Base-by-base conservation (phyloP, 192 early-diverging fungal genomes). In the Coemansia guatemalensis region DNA sequence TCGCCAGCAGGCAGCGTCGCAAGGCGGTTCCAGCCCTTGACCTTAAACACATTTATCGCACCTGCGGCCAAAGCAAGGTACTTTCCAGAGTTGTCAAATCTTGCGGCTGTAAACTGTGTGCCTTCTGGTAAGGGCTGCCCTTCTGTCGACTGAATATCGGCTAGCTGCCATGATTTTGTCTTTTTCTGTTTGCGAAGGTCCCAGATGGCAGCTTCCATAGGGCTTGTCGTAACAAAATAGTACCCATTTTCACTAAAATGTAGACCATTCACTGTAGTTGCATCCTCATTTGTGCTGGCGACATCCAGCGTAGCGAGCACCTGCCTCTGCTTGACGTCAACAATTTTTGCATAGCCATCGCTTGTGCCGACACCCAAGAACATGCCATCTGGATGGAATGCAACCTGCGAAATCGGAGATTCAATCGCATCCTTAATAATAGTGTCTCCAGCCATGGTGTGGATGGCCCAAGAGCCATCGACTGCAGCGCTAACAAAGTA, bases 241-340 rank as follows among this genome's bases (percentile, higher is more conserved):
- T 97, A 98, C 35, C 96, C 96, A 74, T 97, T 97, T 60, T 97
- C 95, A 51, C 89, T 89, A 68, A 99, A 97, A 14, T 90, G 74
- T 67, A 99, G 72, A 21, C 88, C 85, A 48, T 81, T 86, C 63
- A 93, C 81, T 9, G 5, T 48, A 4, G 60, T 21, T 4, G 49
- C 70, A 24, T 18, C 39, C 23, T 71, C 72, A 18, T 69, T 60
- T 1, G 44, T 33, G 32, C 41, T 64, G n/a, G 59, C 52, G 0
- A 56, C 58, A 41, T 73, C 73, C 14, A 72, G 71, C 35, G 69
- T 87, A 58, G 56, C 89, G 73, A 73, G 82, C 75, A 60, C 82
- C 83, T 59, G 83, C 78, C 56, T 53, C 24, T 74, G 77, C 62
- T 88, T 93, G 55, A 95, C 75, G 74, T 97, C 94, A 87, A 94